Evolutionary conservation across 305 asterid species (phyloP).

Genomic region (Rubia occidens): DNA sequence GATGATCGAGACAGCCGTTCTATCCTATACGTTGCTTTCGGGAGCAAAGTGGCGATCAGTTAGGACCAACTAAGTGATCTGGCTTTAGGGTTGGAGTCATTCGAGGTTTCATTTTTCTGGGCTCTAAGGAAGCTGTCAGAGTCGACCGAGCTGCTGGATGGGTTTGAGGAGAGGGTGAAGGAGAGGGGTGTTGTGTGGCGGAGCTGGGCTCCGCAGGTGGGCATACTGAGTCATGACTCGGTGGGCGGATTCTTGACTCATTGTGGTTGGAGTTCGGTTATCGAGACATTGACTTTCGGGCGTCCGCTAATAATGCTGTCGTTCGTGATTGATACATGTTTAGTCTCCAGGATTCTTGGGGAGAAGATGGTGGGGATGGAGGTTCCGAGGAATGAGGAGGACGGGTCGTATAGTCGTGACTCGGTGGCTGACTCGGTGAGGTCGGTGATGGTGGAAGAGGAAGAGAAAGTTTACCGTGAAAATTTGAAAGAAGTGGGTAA

Average conservation of each 20-base stretch:
- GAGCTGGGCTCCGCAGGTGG: conserved; percentile 18
- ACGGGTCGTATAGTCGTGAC: not conserved
- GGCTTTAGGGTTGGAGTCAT: not conserved
- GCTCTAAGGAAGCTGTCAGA: conserved; percentile 16
- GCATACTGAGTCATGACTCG: conserved; percentile 18
- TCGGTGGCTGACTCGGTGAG: not conserved
- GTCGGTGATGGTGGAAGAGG: not conserved
- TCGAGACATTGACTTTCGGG: not conserved
- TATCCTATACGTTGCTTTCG: not conserved
- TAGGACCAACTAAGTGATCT: not conserved
- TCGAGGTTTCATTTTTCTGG: conserved; percentile 14
- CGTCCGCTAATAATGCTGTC: not conserved
- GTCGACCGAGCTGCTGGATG: not conserved
- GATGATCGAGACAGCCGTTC: not conserved
- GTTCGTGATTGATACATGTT: not conserved
- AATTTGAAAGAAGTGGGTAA: not conserved
- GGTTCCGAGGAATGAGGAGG: not conserved
- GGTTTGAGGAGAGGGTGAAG: conserved; percentile 10
- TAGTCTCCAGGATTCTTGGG: not conserved
- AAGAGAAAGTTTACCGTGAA: not conserved
- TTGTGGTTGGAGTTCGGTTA: conserved; percentile 24
- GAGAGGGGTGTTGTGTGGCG: conserved; percentile 14
- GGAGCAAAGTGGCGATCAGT: not conserved
- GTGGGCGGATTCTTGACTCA: conserved; percentile 20
- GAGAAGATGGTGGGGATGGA: not conserved